These are phyloP conservation scores for Xerocomellus chrysenteron DNA, from an alignment of 768 basidiomycete species.

Conservation along the genomic window DNA sequence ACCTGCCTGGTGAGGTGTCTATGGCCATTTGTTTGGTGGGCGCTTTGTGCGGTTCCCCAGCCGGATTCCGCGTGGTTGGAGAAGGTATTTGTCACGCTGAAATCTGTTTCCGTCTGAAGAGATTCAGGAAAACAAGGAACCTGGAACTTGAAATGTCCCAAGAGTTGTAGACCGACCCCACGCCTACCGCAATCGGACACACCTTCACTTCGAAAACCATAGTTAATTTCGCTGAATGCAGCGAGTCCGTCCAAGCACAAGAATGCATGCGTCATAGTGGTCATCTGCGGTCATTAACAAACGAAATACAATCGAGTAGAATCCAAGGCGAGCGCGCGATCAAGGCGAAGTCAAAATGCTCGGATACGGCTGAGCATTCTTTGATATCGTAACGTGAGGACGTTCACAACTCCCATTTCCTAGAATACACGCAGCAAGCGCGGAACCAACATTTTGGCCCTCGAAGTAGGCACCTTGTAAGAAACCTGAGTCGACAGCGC, in stretches of 20 bases:
- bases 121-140: too few relatives aligned
- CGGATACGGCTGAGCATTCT: constrained; percentile 35
- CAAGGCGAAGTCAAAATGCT: constrained; percentile 7
- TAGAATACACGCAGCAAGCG: constrained; percentile 43
- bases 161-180: too few relatives aligned
- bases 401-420: constrained; percentile 23
- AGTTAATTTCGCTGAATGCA: neutral
- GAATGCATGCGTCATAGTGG: neutral
- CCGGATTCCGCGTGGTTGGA: too few relatives aligned
- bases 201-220: too few relatives aligned
- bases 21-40: too few relatives aligned
- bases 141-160: too few relatives aligned
- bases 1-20: neutral
- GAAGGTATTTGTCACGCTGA: too few relatives aligned
- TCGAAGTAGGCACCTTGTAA: constrained; percentile 59
- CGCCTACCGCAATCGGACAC: too few relatives aligned
- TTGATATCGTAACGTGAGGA: constrained; percentile 26
- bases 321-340: neutral
- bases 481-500: constrained; percentile 40
- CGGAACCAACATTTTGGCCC: constrained; percentile 41
- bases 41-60: too few relatives aligned
- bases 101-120: too few relatives aligned
- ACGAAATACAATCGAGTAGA: neutral
- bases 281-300: neutral
- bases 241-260: neutral